Base-by-base conservation (phyloP, 108 stramenopile species). In the Fistulifera pelliculosa region DNA sequence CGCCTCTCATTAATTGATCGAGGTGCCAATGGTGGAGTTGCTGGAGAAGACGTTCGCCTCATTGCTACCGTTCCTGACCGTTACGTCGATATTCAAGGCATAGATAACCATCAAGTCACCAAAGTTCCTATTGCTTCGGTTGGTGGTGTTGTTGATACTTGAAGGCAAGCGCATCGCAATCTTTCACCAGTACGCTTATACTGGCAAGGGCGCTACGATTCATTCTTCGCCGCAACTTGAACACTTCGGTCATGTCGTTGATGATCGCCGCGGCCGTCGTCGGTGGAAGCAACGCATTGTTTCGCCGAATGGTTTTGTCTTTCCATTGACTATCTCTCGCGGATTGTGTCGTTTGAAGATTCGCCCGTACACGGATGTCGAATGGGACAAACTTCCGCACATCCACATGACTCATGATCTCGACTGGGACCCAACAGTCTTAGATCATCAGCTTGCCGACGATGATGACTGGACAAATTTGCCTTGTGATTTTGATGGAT, bases 11-110 rank as follows among this genome's bases (percentile, higher is more conserved):
- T n/a, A n/a, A n/a, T 72, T 17, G 71, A 72, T 44, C 60, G 71
- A 0, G 71, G 71, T 2, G 65, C 65, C 1, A 72, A 72, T 38
- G 71, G 71, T 44, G 54, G 65, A 18, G 27, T 71, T 25, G 60
- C 52, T 18, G 64, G 70, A 27, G 8, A 4, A 38, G 60, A 66
- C 27, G 14, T 59, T 1, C 54, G 61, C 21, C 5, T 62, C 3
- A 56, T 72, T 10, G 54, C 63, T 5, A 39, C 54, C 52, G 19
- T 72, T 40, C 22, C 17, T 28, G 71, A 66, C n/a, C n/a, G n/a
- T n/a, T n/a, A 21, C n/a, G n/a, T n/a, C n/a, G n/a, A n/a, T n/a
- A n/a, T n/a, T n/a, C n/a, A n/a, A n/a, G n/a, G n/a, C n/a, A 51
- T 72, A 27, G 61, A 62, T 27, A 45, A 67, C 17, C 71, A 72